Evolutionary conservation across 768 basidiomycete genomes (phyloP), one percentile per base, ranked within the genome.

Genomic region (Pleurotus pulmonarius): DNA sequence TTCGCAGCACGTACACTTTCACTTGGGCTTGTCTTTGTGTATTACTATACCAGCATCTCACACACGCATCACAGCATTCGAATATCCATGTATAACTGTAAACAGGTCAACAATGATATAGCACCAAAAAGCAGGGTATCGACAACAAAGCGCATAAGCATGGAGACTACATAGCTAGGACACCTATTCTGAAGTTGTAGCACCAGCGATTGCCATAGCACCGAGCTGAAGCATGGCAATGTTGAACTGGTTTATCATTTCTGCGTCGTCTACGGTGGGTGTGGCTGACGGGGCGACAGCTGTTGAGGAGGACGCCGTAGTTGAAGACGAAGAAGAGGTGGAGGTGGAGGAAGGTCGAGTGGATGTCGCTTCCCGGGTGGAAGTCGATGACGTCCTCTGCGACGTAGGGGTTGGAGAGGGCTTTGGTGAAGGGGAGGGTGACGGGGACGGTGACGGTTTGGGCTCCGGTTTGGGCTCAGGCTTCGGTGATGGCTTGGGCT

Each of bases 321-420:
- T 61, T 22, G 58, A 38, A 11, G 55, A 18, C 13, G 37, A 38
- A 24, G 22, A 13, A 24, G 58, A 25, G 13, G 55, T 55, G 16
- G 57, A 51, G 25, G 57, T 57, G 8, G 59, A 38, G 18, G 61
- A 41, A 40, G 60, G 25, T n/a, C 26, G 20, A 16, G 55, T 47
- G 25, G 56, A 29, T 8, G 55, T 53, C 47, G 56, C 53, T 37
- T 61, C 64, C 12, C 49, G 58, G 22, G 53, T 56, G 46, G 54
- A 59, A 3, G 62, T 57, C 15, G 60, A 8, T 3, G 53, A 20
- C 15, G 49, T 39, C 9, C 52, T 48, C 7, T 58, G 51, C 39
- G 62, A 49, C 7, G 66, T 63, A 4, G 65, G 58, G 15, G 62
- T 52, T 13, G 66, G 51, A 8, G 34, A 40, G 11, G 51, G 39